Base-by-base conservation (phyloP, 2,329 filamentous ascomycete genomes). In the Trichoderma cornu-damae region DNA sequence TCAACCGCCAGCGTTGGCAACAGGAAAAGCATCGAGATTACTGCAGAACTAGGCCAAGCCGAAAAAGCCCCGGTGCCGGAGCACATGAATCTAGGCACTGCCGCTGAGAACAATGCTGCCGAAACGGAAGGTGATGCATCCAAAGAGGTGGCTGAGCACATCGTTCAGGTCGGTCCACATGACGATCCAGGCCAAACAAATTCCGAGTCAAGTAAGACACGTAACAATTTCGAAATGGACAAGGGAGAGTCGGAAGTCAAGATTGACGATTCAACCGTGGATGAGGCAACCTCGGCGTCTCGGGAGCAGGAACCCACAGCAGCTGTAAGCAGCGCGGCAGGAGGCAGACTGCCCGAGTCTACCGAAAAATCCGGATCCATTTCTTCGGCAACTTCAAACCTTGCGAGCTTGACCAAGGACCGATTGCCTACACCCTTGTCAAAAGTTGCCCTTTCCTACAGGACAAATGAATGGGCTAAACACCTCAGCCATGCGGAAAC, bases 391-490 rank as follows among this genome's bases (percentile, higher is more conserved):
- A 71, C 71, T 2, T 79, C 80, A 2, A 72, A 73, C 12, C 70
- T 74, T 6, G 71, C 70, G 14, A 81, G 73, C 46, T 69, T 88
- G 59, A 84, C 80, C 4, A 80, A 79, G 61, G 83, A 84, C 3
- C 78, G 78, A 9, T 78, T 96, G 8, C 89, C 89, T 0, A 75
- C 79, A n/a, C 83, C 84, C 11, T 72, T 91, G 32, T 94, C 91
- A 1, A 86, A 83, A 60, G 82, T 96, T 7, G 87, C 91, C 1
- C 77, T 90, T 69, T 89, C 88, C 0, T 96, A 94, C 68, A 84
- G 93, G 58, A 96, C 91, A 1, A 96, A 96, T 62, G 93, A 97
- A 73, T 97, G 93, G 93, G 90, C 91, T 0, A 96, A 96, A 70
- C 90, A 96, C 69, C 78, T 96, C 9, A 84, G 85, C 61, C 76